Percentiles rank a stretch among this genome's conserved stretches.
phyloP scores from a whole-genome alignment of 1,284 basidiomycete species.

The Fistulina hepatica region DNA sequence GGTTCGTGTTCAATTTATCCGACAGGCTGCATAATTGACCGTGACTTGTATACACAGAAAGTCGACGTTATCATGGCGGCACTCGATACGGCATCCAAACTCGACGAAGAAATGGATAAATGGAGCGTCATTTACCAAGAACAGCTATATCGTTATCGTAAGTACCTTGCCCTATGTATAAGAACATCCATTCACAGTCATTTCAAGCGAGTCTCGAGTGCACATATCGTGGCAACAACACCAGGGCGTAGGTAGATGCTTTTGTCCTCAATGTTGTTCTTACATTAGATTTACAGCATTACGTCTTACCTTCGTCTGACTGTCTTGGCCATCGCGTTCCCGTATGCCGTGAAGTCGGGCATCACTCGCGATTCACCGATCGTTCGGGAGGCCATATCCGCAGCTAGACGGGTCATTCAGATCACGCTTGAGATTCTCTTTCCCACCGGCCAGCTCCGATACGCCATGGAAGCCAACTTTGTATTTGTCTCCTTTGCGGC shows the following conservation, averaged over 20 bases:
- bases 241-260: constrained; percentile 28
- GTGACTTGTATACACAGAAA: too few species aligned
- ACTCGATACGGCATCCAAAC: too few species aligned
- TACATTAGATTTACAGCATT: constrained; percentile 26
- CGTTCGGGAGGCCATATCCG: constrained; percentile 33
- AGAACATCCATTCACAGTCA: constrained; percentile 19
- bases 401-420: constrained; percentile 37
- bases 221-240: constrained; percentile 35
- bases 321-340: constrained; percentile 41
- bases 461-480: constrained; percentile 42
- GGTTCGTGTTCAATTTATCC: too few species aligned
- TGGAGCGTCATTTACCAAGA: background rate
- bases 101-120: background rate
- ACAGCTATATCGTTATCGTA: constrained; percentile 13
- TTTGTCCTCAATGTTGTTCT: background rate
- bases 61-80: too few species aligned
- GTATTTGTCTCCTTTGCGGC: constrained; percentile 50
- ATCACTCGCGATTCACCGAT: constrained; percentile 31
- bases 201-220: background rate
- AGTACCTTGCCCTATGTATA: constrained; percentile 23
- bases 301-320: constrained; percentile 41
- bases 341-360: constrained; percentile 30
- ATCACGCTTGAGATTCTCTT: constrained; percentile 36
- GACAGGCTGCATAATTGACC: too few species aligned
- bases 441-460: constrained; percentile 37